These are phyloP conservation scores for Silybum marianum DNA, from an alignment of 129 eudicot species.

Conservation along the genomic window DNA sequence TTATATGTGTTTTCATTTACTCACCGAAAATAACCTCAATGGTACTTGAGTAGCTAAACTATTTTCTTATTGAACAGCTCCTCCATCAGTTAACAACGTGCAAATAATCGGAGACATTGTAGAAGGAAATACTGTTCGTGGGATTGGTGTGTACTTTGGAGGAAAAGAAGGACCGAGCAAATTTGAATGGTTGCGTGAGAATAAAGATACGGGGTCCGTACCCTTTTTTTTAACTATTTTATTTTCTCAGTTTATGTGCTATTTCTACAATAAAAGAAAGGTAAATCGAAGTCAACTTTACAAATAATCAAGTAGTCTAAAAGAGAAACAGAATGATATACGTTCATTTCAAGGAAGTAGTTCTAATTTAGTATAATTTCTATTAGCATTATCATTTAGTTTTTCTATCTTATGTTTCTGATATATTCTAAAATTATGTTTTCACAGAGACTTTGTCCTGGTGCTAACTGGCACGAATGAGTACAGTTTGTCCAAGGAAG, in stretches of 20 bases:
- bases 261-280: background rate
- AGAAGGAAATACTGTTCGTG: constrained; percentile 72
- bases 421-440: constrained; percentile 20
- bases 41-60: background rate
- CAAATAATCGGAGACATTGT: constrained; percentile 70
- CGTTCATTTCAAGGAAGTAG: background rate
- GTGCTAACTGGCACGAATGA: constrained; percentile 78
- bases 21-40: constrained; percentile 2
- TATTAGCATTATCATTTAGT: background rate
- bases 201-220: constrained; percentile 79
- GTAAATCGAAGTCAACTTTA: background rate
- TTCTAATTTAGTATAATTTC: background rate
- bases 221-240: constrained; percentile 1
- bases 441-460: constrained; percentile 63
- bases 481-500: constrained; percentile 76
- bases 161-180: constrained; percentile 99
- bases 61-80: constrained; percentile 63
- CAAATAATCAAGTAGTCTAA: background rate
- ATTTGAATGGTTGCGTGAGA: constrained; percentile 94
- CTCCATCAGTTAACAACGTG: constrained; percentile 83
- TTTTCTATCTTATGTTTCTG: background rate
- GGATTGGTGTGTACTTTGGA: constrained; percentile 88
- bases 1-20: constrained; percentile 3
- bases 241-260: background rate
- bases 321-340: background rate